Base-by-base conservation (phyloP, 768 basidiomycete species). In the Kwoniella sp. region DNA sequence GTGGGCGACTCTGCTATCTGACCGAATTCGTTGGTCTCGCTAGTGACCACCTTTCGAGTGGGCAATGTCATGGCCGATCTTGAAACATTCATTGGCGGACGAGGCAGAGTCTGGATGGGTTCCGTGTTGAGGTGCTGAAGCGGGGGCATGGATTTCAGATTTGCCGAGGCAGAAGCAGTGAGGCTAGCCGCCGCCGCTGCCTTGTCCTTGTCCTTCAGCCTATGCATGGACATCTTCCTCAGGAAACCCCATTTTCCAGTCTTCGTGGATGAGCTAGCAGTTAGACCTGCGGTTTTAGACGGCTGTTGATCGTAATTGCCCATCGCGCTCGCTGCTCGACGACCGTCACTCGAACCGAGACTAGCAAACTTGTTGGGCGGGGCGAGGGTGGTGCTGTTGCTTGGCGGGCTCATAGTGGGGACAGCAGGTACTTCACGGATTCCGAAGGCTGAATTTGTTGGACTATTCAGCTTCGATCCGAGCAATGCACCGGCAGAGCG, bases 211-310 rank as follows among this genome's bases (percentile, higher is more conserved):
- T 55, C 56, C 73, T 87, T 87, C 83, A 95, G 89, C 80, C 90
- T 92, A 15, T 92, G 89, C 92, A 94, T 95, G 5, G 93, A 95
- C 93, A 97, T 96, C 83, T 97, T 97, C 83, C 93, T 92, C 65
- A 97, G 83, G 83, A 97, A 95, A 2, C 93, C 93, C 93, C 94
- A 95, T 61, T 91, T 88, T 58, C 88, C 87, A 41, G 83, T 82
- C 79, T 90, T 89, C 41, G 58, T 65, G 20, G 70, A 45, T n/a
- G 70, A 55, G 23, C 48, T 54, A 11, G 70, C 45, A 4, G 68
- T 55, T 54, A 63, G n/a, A 17, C 66, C 50, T 2, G 68, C 50
- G 15, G 67, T 11, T 51, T 51, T 23, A 2, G 26, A 23, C 63
- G 45, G 47, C 51, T n/a, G 25, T 28, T 55, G 54, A 55, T 77